Evolutionary conservation across 768 basidiomycete genomes (phyloP).

Genomic region (Pleurotus eryngii): DNA sequence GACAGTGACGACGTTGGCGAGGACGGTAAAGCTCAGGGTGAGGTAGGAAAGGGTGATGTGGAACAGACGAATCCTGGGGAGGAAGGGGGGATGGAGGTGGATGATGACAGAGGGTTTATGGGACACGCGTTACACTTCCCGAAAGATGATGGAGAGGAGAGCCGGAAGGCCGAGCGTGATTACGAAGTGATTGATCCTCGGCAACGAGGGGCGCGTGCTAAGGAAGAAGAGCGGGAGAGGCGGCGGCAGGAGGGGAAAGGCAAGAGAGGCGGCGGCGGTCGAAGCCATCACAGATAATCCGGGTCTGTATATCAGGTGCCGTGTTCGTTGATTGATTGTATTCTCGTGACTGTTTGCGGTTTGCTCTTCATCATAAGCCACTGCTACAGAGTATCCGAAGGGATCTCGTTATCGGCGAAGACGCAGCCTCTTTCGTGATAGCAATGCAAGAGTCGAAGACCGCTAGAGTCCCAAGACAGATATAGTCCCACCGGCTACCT

Average conservation of each 20-base stretch:
- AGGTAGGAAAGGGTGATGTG: constrained; percentile 14
- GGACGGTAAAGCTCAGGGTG: constrained; percentile 17
- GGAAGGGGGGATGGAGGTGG: constrained; percentile 70
- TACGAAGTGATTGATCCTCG: constrained; percentile 90
- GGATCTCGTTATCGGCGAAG: too few relatives aligned
- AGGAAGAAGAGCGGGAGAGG: constrained; percentile 73
- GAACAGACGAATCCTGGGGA: constrained; percentile 15
- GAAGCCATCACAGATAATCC: constrained; percentile 1
- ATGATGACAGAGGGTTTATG: constrained; percentile 74
- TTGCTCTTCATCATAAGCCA: too few relatives aligned
- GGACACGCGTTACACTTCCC: constrained; percentile 71
- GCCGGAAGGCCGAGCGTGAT: constrained; percentile 73
- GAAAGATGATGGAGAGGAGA: constrained; percentile 76
- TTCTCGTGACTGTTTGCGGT: too few relatives aligned
- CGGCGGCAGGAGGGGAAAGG: constrained; percentile 27
- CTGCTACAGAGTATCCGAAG: too few relatives aligned
- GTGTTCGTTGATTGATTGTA: too few relatives aligned
- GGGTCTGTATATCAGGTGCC: too few relatives aligned
- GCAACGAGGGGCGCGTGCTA: constrained; percentile 66
- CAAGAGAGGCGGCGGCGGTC: constrained; percentile 8
- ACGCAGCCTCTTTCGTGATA: too few relatives aligned
- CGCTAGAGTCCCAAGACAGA: too few relatives aligned
- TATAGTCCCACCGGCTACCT: too few relatives aligned
- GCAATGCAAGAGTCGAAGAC: too few relatives aligned
- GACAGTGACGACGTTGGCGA: constrained; percentile 20